Evolutionary conservation across 2,329 filamentous ascomycete genomes (phyloP).

Genomic region (Pseudogymnoascus sp.): DNA sequence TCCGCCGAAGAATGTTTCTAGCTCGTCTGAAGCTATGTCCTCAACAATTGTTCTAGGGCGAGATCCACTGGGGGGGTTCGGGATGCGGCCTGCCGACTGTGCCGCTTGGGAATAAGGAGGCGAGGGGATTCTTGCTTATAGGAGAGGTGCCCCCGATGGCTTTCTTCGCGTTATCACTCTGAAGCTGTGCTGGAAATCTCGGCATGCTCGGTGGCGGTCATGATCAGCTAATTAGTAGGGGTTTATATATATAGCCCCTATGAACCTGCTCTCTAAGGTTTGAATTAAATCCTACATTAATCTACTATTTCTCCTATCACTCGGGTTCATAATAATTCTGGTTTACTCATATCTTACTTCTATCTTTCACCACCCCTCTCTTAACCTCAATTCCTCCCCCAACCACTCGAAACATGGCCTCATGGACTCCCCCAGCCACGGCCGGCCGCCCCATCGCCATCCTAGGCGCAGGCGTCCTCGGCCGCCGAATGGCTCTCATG

Average conservation of each 20-base stretch:
- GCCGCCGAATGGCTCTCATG: constrained; percentile 36
- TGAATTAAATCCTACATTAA: not conserved
- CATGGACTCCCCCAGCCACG: constrained; percentile 22
- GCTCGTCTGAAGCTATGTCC: not conserved
- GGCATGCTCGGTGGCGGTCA: not conserved
- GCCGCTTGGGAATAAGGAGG: not conserved
- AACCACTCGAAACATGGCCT: not conserved
- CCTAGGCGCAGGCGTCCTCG: constrained; percentile 39
- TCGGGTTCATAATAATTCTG: not conserved
- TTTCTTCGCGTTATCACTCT: not conserved
- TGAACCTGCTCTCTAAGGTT: not conserved
- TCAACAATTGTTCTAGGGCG: not conserved
- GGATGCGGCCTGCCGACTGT: not conserved
- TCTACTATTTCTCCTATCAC: not conserved
- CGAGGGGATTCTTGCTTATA: not conserved
- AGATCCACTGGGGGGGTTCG: not conserved
- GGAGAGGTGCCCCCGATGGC: not conserved
- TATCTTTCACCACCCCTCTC: not conserved
- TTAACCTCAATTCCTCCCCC: not conserved
- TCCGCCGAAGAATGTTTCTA: not conserved
- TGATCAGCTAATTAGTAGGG: not conserved
- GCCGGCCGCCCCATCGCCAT: constrained; percentile 32
- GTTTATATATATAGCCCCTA: not conserved
- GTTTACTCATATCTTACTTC: not conserved
- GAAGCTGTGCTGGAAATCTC: not conserved